Conservation (phyloP, 2,329 filamentous ascomycete genomes). For the Microsporum ferrugineum region DNA sequence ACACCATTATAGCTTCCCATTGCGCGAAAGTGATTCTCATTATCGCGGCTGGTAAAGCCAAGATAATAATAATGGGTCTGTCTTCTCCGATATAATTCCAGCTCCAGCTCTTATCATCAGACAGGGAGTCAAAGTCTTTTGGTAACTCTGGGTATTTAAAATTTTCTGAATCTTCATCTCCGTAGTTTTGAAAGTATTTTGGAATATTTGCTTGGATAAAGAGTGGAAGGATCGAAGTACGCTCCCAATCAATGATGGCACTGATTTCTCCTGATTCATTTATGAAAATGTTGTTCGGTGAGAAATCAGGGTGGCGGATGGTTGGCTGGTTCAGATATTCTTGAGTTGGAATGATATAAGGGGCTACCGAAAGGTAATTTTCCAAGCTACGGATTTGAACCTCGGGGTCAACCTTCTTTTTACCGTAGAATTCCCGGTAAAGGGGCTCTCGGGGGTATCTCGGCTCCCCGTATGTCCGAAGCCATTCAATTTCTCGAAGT, state of each 20-base stretch:
- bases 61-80: constrained; percentile 19
- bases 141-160: constrained; percentile 13
- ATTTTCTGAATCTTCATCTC: constrained; percentile 15
- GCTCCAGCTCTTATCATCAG: not conserved
- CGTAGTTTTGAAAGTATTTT: constrained; percentile 31
- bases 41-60: constrained; percentile 14
- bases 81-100: constrained; percentile 12
- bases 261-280: constrained; percentile 23
- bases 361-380: constrained; percentile 12
- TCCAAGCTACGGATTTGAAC: constrained; percentile 14
- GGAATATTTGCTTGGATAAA: constrained; percentile 31
- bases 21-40: constrained; percentile 15
- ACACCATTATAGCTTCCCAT: constrained; percentile 13
- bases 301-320: constrained; percentile 20
- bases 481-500: constrained; percentile 14
- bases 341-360: constrained; percentile 9
- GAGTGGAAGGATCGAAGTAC: constrained; percentile 27
- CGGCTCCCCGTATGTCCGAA: constrained; percentile 13
- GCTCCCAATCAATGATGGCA: constrained; percentile 35
- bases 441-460: constrained; percentile 14
- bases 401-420: constrained; percentile 11
- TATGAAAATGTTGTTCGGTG: constrained; percentile 24
- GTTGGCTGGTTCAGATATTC: constrained; percentile 12
- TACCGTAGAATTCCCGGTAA: constrained; percentile 14
- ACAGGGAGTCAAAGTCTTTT: constrained; percentile 11